Evolutionary conservation across 495 filamentous ascomycete species (phyloP).

Genomic region (Xylaria venustula): DNA sequence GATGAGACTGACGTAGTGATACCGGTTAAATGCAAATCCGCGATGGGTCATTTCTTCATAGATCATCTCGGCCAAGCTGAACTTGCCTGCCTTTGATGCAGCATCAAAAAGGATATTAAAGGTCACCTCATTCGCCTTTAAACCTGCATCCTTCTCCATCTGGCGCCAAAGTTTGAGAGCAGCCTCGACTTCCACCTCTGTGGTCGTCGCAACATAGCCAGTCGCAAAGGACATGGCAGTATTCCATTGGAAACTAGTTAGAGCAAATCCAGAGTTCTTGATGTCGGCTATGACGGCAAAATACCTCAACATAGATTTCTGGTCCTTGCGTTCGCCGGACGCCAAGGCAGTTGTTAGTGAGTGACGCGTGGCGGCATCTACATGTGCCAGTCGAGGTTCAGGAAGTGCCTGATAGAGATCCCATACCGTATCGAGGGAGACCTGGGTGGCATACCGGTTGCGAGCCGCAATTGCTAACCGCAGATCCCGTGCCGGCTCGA

Average conservation of each 20-base stretch:
- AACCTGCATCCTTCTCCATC: slow-evolving; percentile 73
- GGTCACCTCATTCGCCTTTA: slow-evolving; percentile 66
- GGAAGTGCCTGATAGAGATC: slow-evolving; percentile 42
- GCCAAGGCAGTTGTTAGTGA: slow-evolving; percentile 68
- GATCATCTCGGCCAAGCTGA: slow-evolving; percentile 76
- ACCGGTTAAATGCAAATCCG: slow-evolving; percentile 63
- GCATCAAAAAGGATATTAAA: slow-evolving; percentile 92
- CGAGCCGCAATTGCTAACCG: slow-evolving; percentile 29
- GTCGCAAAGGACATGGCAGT: slow-evolving; percentile 76
- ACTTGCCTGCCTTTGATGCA: slow-evolving; percentile 81
- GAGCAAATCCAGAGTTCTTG: slow-evolving; percentile 60
- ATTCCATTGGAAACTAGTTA: slow-evolving; percentile 73
- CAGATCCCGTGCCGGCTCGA: slow-evolving; percentile 32
- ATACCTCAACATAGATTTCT: slow-evolving; percentile 71
- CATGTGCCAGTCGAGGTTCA: slow-evolving; percentile 63
- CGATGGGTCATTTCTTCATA: slow-evolving; percentile 75
- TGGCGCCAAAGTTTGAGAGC: slow-evolving; percentile 82
- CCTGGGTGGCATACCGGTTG: slow-evolving; percentile 28
- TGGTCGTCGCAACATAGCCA: slow-evolving; percentile 62
- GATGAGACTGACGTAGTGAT: slow-evolving; percentile 76
- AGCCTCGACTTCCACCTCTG: slow-evolving; percentile 62
- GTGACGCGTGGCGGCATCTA: slow-evolving; percentile 59
- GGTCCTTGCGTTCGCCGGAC: slow-evolving; percentile 54
- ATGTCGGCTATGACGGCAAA: slow-evolving; percentile 82
- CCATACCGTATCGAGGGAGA: slow-evolving; percentile 41